Base-by-base conservation (phyloP, 2,329 filamentous ascomycete species). In the Xylaria sp. region DNA sequence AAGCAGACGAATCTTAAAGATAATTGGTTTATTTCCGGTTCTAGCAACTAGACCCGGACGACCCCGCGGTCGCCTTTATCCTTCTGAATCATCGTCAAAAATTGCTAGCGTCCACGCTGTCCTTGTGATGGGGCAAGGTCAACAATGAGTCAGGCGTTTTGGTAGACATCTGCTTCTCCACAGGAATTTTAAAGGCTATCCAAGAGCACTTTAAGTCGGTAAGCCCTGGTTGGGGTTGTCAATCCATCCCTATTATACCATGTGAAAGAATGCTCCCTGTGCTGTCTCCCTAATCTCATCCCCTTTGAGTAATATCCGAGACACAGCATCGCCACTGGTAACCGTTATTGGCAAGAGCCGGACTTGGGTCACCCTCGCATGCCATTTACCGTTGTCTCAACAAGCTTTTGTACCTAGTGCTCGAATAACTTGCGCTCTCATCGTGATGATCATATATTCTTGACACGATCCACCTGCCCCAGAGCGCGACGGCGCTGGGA, bases 401-500 rank as follows among this genome's bases (percentile, higher is more conserved):
- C 3, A 25, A 25, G 23, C 23, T 25, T 25, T 25, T 25, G 23
- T 25, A 3, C 23, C 23, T 25, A 25, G 23, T 25, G 23, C 23
- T 25, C 23, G 23, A 25, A 25, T 25, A 2, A 25, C 23, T 25
- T 25, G 23, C 23, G 23, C 23, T 25, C 23, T 25, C 41, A 20
- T 54, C 28, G 7, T n/a, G 9, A 3, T 23, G 39, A 20, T 59
- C 52, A 67, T 10, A 39, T 9, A 3, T 25, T 15, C 54, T 54
- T 54, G 2, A 8, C 46, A 12, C 20, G 41, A 10, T 18, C 25
- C 15, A 3, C 20, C 34, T 48, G 41, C 44, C 41, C 39, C 15
- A 69, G 23, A 37, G 51, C 65, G 18, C 63, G 32, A 10, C 61
- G 66, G 39, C 66, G 55, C 66, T 73, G 69, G 9, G 63, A 50